phyloP scores from a whole-genome alignment of 768 basidiomycete species.

The Kwoniella bestiolae region DNA sequence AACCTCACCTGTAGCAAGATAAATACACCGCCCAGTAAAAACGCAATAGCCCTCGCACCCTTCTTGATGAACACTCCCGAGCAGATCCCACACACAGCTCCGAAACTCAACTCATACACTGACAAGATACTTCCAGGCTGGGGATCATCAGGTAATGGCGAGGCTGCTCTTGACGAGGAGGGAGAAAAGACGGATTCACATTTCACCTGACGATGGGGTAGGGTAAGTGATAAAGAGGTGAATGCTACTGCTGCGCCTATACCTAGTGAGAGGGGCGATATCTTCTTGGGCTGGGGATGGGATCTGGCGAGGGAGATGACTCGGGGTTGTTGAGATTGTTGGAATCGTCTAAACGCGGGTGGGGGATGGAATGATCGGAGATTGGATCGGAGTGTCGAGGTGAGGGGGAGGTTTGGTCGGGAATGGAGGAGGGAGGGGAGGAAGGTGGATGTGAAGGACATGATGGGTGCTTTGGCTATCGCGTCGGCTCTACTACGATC shows the following conservation, averaged over 20 bases:
- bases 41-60: conserved; percentile 81
- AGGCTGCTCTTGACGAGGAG: not conserved
- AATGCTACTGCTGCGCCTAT: conserved; percentile 20
- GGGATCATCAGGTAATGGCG: conserved; percentile 14
- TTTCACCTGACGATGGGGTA: conserved; percentile 13
- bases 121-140: conserved; percentile 69
- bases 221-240: conserved; percentile 5
- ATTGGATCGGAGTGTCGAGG: conserved; percentile 10
- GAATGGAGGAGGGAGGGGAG: conserved; percentile 26
- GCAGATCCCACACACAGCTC: conserved; percentile 84
- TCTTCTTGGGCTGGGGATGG: not conserved
- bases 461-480: conserved; percentile 1
- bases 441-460: conserved; percentile 30
- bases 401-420: conserved; percentile 10
- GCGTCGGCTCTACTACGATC: too few relatives aligned
- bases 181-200: conserved; percentile 20
- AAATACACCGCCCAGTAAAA: conserved; percentile 85
- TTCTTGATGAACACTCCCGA: conserved; percentile 94
- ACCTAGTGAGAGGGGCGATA: conserved; percentile 24
- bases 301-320: conserved; percentile 11
- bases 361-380: conserved; percentile 11
- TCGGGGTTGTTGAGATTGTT: not conserved
- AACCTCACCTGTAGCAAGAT: conserved; percentile 84
- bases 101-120: conserved; percentile 80
- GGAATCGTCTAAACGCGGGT: conserved; percentile 11